Evolutionary conservation across 1,139 yeast species (phyloP), one percentile per base, ranked within the genome.

Genomic region (Meyerozyma smithsonii): DNA sequence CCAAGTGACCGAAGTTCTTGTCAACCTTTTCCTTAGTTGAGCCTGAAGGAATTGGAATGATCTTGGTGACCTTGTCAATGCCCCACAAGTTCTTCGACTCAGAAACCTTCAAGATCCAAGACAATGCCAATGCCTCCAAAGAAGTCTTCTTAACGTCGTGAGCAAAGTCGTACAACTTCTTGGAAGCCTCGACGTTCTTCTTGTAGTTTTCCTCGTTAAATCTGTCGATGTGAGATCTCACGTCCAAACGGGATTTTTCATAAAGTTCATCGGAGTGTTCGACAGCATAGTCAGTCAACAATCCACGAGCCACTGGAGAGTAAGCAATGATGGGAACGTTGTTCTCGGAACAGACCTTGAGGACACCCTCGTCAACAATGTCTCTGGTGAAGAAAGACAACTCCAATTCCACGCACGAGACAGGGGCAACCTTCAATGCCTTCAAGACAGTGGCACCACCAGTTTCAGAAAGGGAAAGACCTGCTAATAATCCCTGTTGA

Each of bases 271-370:
- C 63, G 4, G 62, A 50, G 8, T 70, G 56, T 35, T 64, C 74
- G 42, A 78, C 72, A 14, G 65, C 54, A 38, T 47, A 47, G 42
- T 92, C 94, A 6, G 94, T 81, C 44, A 88, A 71, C 42, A 80
- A 61, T 1, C 96, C 96, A 52, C 85, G 71, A n/a, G 88, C 81
- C 45, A 88, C 68, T 32, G 96, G 96, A 20, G 95, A 83, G 61
- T 88, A 87, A 20, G 90, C 87, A 45, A 84, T 64, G 28, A 86
- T 66, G 7, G 92, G 84, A 42, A 87, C 72, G n/a, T 66, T 66
- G 30, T 55, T 54, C 36, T 54, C 50, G 11, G 71, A 56, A 30
- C 74, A 65, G 43, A 80, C 81, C 12, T 69, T 72, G 45, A 81
- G 73, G 16, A 83, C 72, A 1, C 90, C 95, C 51, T 83, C 77